phyloP scores from a whole-genome alignment of 2,329 filamentous ascomycete genomes.

The Herpotrichia juniperi region DNA sequence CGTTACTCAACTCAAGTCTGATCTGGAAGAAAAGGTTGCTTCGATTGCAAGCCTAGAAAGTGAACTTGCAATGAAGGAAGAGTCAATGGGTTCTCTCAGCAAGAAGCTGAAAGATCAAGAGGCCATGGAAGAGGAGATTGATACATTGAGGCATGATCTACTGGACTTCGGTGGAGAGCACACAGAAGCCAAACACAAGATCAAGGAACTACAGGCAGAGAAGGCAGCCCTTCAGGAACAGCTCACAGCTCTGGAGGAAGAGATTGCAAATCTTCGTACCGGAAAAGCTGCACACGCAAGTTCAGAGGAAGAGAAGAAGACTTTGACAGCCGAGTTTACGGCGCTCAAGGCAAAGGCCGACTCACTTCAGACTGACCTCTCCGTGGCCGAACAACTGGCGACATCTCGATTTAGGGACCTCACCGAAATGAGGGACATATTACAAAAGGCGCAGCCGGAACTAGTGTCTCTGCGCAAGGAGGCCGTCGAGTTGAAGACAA shows the following conservation, averaged over 20 bases:
- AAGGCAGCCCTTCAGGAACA: constrained; percentile 69
- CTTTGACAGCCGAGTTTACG: constrained; percentile 69
- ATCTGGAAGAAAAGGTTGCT: constrained; percentile 42
- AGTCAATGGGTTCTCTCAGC: constrained; percentile 73
- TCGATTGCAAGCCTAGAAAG: constrained; percentile 38
- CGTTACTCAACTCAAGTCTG: constrained; percentile 36
- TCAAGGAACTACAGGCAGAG: constrained; percentile 72
- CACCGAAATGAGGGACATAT: constrained; percentile 75
- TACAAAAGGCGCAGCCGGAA: constrained; percentile 88
- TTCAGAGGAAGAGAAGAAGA: constrained; percentile 59
- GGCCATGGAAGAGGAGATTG: constrained; percentile 82
- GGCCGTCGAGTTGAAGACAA: constrained; percentile 72
- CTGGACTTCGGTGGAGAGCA: constrained; percentile 81
- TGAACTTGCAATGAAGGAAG: constrained; percentile 63
- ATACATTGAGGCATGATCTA: constrained; percentile 79
- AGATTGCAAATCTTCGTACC: constrained; percentile 65
- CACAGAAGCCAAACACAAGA: constrained; percentile 78
- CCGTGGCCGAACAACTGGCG: constrained; percentile 83
- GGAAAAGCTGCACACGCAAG: constrained; percentile 54
- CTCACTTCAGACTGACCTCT: constrained; percentile 79
- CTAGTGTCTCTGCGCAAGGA: constrained; percentile 79
- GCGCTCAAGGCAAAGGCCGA: constrained; percentile 73
- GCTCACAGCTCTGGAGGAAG: constrained; percentile 72
- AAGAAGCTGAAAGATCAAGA: constrained; percentile 77
- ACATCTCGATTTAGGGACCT: constrained; percentile 88